phyloP scores from a whole-genome alignment of 805 yeast genomes.

The Candida piceae region DNA sequence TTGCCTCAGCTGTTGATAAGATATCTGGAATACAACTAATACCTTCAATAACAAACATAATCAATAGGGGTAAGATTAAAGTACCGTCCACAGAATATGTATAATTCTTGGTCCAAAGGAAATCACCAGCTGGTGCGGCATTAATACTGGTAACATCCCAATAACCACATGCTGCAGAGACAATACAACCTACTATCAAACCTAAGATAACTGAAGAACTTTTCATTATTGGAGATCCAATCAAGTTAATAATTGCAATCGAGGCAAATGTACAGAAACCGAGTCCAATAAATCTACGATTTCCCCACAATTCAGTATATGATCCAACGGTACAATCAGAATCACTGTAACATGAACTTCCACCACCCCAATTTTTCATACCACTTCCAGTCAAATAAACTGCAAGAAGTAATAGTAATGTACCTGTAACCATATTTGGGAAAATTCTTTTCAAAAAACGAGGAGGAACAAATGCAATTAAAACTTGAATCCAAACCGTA shows the following conservation, averaged over 20 bases:
- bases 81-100: constrained; percentile 68
- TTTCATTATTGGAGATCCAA: constrained; percentile 82
- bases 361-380: constrained; percentile 77
- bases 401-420: constrained; percentile 77
- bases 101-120: constrained; percentile 78
- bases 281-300: constrained; percentile 69
- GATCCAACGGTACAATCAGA: constrained; percentile 39
- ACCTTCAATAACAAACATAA: constrained; percentile 65
- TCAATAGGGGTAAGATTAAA: constrained; percentile 65
- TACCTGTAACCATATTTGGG: constrained; percentile 82
- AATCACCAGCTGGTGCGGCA: constrained; percentile 69
- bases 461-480: constrained; percentile 67
- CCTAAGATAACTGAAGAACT: constrained; percentile 80
- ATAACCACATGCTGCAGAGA: constrained; percentile 82
- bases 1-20: constrained; percentile 83
- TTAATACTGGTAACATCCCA: constrained; percentile 51
- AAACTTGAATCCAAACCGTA: constrained; percentile 63
- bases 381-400: constrained; percentile 58
- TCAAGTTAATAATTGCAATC: constrained; percentile 63
- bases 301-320: constrained; percentile 60
- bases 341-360: constrained; percentile 49
- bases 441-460: constrained; percentile 54
- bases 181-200: constrained; percentile 72
- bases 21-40: constrained; percentile 85
- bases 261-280: constrained; percentile 68